Evolutionary conservation across 2,329 filamentous ascomycete species (phyloP).

Genomic region (Scopulariopsis brevicaulis): DNA sequence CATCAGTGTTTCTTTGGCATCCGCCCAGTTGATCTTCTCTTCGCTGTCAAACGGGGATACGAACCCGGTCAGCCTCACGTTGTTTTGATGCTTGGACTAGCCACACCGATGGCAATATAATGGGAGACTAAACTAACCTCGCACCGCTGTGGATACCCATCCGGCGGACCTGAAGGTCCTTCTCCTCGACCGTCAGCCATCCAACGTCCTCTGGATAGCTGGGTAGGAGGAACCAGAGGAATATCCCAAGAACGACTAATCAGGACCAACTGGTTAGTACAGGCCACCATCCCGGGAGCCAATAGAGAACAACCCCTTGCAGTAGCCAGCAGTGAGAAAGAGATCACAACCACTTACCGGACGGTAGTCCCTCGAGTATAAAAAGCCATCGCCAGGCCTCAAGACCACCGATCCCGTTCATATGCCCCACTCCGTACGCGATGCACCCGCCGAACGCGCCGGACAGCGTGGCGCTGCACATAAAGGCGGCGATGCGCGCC

Average conservation of each 20-base stretch:
- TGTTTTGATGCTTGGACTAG: conserved; percentile 25
- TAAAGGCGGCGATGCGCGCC: conserved; percentile 45
- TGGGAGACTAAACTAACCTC: background rate
- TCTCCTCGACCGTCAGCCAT: conserved; percentile 19
- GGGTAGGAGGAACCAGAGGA: conserved; percentile 20
- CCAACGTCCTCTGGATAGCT: conserved; percentile 34
- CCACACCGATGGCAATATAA: conserved; percentile 22
- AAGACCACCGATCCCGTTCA: conserved; percentile 37
- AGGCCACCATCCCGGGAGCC: too few species aligned
- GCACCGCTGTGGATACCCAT: conserved; percentile 19
- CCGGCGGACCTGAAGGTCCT: conserved; percentile 25
- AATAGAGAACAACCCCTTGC: too few species aligned
- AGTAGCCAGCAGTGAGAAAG: background rate
- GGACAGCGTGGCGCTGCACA: conserved; percentile 56
- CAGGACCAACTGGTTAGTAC: conserved; percentile 12
- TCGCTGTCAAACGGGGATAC: conserved; percentile 18
- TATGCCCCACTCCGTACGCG: conserved; percentile 37
- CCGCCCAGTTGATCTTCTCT: conserved; percentile 8
- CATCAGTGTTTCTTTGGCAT: conserved; percentile 2
- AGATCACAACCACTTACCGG: background rate
- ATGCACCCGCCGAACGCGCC: conserved; percentile 49
- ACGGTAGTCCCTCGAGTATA: conserved; percentile 46
- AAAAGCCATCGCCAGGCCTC: conserved; percentile 47
- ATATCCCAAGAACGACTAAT: conserved; percentile 15
- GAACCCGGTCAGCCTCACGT: too few species aligned